A percentile compares a stretch with the other conserved stretches of the same genome.
Conservation (phyloP, 768 basidiomycete genomes). For the Austroboletus eburneus region DNA sequence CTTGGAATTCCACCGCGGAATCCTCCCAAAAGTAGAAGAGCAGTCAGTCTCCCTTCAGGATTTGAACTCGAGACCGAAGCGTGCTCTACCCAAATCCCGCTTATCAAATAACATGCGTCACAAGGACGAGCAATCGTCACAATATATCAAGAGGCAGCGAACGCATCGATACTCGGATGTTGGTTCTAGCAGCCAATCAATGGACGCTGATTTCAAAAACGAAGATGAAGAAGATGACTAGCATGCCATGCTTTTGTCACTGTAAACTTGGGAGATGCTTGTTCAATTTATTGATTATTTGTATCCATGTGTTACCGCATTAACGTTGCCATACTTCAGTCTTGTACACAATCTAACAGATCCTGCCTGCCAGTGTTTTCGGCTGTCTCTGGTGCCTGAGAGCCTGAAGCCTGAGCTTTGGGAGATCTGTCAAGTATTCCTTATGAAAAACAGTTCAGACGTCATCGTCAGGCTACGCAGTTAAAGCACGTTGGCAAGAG, state of each 20-base stretch:
- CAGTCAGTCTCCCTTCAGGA: conserved; percentile 12
- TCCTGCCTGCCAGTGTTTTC: too few relatives aligned
- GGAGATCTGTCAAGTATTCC: too few relatives aligned
- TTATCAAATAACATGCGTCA: conserved; percentile 1
- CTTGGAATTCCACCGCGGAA: conserved; percentile 8
- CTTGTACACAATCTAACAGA: too few relatives aligned
- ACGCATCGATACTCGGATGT: conserved; percentile 16
- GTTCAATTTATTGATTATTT: too few relatives aligned
- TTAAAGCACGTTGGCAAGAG: too few relatives aligned
- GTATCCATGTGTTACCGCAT: too few relatives aligned
- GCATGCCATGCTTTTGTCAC: not conserved
- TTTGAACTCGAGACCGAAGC: conserved; percentile 21
- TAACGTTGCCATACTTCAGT: too few relatives aligned
- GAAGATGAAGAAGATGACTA: conserved; percentile 19
- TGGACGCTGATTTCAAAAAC: conserved; percentile 1
- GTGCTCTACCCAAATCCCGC: conserved; percentile 25
- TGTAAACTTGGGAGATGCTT: not conserved
- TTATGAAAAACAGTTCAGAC: too few relatives aligned
- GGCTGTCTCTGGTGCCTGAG: too few relatives aligned
- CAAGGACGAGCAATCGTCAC: conserved; percentile 6
- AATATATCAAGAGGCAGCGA: conserved; percentile 24
- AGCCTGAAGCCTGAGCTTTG: too few relatives aligned
- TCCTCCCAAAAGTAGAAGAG: conserved; percentile 23
- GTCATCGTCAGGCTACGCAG: too few relatives aligned
- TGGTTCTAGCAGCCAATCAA: conserved; percentile 7